These are phyloP conservation scores for Onygenales sp. DNA, from an alignment of 2,329 filamentous ascomycete species.

Conservation along the genomic window DNA sequence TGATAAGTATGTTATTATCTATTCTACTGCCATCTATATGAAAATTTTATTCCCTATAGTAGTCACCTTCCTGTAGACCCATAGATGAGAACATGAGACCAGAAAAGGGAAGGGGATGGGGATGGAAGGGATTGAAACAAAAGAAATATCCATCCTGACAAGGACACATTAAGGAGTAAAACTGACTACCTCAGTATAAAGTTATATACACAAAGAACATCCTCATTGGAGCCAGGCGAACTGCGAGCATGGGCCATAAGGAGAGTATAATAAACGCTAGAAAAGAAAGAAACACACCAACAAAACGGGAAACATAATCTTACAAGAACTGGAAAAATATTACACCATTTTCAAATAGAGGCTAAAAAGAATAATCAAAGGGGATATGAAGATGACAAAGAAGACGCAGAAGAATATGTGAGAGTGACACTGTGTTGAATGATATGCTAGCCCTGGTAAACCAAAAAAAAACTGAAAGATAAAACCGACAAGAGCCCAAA, in stretches of 20 bases:
- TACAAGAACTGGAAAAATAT: background rate
- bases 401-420: background rate
- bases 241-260: background rate
- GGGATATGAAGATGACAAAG: background rate
- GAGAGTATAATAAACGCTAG: background rate
- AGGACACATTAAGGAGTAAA: background rate
- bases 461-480: background rate
- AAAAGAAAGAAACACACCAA: background rate
- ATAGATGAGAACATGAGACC: background rate
- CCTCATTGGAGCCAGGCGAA: background rate
- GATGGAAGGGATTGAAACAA: background rate
- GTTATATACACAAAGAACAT: background rate
- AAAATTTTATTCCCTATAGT: background rate
- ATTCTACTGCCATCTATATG: background rate
- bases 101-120: background rate
- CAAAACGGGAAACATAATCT: background rate
- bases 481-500: background rate
- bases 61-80: background rate
- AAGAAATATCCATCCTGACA: background rate
- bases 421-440: too few relatives aligned
- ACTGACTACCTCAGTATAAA: background rate
- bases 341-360: background rate
- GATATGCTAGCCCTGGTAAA: background rate
- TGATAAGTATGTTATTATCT: constrained; percentile 1
- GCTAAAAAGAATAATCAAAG: background rate